Base-by-base conservation (phyloP, 1,284 basidiomycete genomes). In the Pyrrhoderma noxium region DNA sequence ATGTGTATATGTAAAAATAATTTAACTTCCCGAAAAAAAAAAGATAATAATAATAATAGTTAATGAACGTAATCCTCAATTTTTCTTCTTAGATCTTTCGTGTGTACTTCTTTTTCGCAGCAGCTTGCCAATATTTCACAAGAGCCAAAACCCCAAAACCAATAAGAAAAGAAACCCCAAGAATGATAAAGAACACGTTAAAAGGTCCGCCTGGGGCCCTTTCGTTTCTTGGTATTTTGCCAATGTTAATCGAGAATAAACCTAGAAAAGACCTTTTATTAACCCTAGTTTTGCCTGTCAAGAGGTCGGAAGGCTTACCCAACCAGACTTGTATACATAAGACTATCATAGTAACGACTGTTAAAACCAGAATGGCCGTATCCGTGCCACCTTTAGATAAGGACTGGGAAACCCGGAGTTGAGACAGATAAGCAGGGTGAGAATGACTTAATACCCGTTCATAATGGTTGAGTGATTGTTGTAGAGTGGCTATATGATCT, bases 401-500 rank as follows among this genome's bases (percentile, higher is more conserved):
- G 11, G 77, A 75, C 41, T 84, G 77, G 8, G 76, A 75, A 1
- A 87, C 69, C 2, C 81, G 77, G 2, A 96, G 76, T 55, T 92
- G 83, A 4, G 84, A 79, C 11, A 95, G 70, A 65, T 95, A 96
- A 0, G 82, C 82, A 1, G 88, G 88, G 62, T 96, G 92, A 23
- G 88, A 88, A 60, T 95, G 85, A 53, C 85, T 84, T 21, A 98
- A 73, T 66, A 93, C 85, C 36, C 85, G 85, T 63, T 97, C 93
- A 67, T 89, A 91, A 64, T 95, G 87, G n/a, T 74, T 77, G 45
- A 98, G 75, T 2, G 90, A 82, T 59, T 89, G 85, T 60, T 94
- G 87, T 57, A 97, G 73, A 2, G 90, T 85, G 25, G 94, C 67
- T 57, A 97, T 93, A 66, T 98, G 94, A 68, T 98, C 92, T 92